Percentiles rank a stretch among this genome's conserved stretches.
These are phyloP conservation scores for Pinus albicaulis DNA, from an alignment of 75 land plant species.

Conservation along the genomic window DNA sequence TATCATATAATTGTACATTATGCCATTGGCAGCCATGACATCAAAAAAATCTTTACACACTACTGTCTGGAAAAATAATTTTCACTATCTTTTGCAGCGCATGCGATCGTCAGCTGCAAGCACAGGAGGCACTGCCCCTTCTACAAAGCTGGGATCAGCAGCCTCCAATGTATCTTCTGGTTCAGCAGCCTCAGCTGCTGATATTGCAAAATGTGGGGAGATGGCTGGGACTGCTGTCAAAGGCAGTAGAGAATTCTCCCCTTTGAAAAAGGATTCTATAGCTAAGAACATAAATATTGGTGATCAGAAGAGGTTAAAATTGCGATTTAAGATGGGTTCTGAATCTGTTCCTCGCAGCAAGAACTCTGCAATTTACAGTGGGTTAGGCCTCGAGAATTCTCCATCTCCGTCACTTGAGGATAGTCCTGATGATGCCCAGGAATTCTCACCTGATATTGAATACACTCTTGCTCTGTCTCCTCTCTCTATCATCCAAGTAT, in stretches of 20 bases:
- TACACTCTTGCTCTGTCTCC: constrained; percentile 52
- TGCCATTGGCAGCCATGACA: background rate
- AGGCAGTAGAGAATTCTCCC: constrained; percentile 14
- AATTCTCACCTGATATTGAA: constrained; percentile 24
- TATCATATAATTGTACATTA: background rate
- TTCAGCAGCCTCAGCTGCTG: background rate
- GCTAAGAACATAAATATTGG: constrained; percentile 13
- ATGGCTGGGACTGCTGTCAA: background rate
- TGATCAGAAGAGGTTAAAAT: constrained; percentile 56
- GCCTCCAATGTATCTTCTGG: constrained; percentile 6
- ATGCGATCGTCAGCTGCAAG: constrained; percentile 15
- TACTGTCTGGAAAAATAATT: background rate
- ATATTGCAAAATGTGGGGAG: constrained; percentile 18
- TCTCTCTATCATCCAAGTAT: constrained; percentile 55
- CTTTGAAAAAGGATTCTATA: constrained; percentile 22
- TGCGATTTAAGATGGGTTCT: constrained; percentile 63
- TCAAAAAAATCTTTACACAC: background rate
- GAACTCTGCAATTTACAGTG: constrained; percentile 75
- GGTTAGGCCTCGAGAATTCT: constrained; percentile 64
- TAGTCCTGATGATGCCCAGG: constrained; percentile 45
- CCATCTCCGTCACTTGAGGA: constrained; percentile 65
- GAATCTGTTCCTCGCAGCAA: constrained; percentile 42
- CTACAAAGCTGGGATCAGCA: constrained; percentile 9
- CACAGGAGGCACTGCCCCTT: constrained; percentile 15
- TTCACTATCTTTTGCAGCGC: constrained; percentile 22